Conservation (phyloP, 306 rosid species). For the Quercus gilva region DNA sequence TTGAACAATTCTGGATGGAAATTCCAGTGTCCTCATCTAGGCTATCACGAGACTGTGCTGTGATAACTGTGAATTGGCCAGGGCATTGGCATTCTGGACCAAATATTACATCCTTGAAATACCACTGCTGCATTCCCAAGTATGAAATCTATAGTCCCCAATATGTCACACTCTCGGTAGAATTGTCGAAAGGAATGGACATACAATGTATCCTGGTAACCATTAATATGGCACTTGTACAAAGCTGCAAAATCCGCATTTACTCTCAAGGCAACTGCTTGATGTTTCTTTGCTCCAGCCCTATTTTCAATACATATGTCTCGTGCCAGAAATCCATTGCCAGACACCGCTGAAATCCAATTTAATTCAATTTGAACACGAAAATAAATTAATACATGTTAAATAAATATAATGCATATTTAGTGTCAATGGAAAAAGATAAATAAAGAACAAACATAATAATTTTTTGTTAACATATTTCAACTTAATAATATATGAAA, state of each 20-base stretch:
- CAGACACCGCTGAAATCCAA: conserved; percentile 55
- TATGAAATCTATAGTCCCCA: conserved; percentile 71
- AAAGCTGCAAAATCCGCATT: conserved; percentile 65
- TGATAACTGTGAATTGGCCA: conserved; percentile 56
- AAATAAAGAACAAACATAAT: too few relatives aligned
- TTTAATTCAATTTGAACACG: too few relatives aligned
- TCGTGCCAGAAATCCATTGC: conserved; percentile 50
- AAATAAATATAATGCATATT: too few relatives aligned
- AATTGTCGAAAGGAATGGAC: conserved; percentile 82
- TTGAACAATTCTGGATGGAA: conserved; percentile 70
- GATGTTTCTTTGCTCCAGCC: conserved; percentile 70
- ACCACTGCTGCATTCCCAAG: conserved; percentile 77
- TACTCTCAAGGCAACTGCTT: conserved; percentile 72
- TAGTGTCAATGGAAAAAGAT: too few relatives aligned
- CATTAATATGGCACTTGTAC: conserved; percentile 52
- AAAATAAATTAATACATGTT: too few relatives aligned
- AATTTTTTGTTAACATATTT: too few relatives aligned
- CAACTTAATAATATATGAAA: too few relatives aligned
- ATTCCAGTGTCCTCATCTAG: conserved; percentile 62
- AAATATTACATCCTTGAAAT: conserved; percentile 52
- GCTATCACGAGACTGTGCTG: conserved; percentile 66
- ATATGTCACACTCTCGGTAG: conserved; percentile 75
- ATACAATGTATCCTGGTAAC: conserved; percentile 71
- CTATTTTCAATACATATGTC: conserved; percentile 42
- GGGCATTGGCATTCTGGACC: conserved; percentile 55